phyloP scores from a whole-genome alignment of 83 land plant species.

The Isoetes engelmannii region DNA sequence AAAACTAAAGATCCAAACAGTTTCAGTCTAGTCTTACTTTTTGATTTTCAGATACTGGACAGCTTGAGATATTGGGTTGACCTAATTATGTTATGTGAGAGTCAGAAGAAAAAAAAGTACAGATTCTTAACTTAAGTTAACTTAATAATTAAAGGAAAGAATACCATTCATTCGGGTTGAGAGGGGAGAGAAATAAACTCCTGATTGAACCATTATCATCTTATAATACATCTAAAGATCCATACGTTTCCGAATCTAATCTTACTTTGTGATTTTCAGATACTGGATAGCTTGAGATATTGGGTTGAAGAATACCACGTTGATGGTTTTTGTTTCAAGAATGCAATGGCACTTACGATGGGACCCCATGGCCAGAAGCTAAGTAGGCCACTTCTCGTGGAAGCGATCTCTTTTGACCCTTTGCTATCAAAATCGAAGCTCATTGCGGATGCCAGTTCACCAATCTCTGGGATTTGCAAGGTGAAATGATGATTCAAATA shows the following conservation, averaged over 20 bases:
- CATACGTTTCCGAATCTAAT: too few relatives aligned
- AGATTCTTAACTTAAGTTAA: too few relatives aligned
- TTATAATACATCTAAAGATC: too few relatives aligned
- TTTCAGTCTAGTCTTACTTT: too few relatives aligned
- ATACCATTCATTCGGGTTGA: too few relatives aligned
- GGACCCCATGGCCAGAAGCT: constrained; percentile 56
- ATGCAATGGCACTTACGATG: constrained; percentile 48
- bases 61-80: constrained; percentile 77
- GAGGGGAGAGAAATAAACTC: too few relatives aligned
- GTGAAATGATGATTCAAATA: constrained; percentile 18
- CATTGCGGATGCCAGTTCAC: constrained; percentile 70
- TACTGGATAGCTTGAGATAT: constrained; percentile 77
- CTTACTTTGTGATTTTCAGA: constrained; percentile 21
- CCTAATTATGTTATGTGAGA: too few relatives aligned
- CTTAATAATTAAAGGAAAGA: too few relatives aligned
- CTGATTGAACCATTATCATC: too few relatives aligned
- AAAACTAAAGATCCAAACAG: too few relatives aligned
- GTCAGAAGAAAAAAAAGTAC: too few relatives aligned
- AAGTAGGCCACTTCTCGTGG: constrained; percentile 57
- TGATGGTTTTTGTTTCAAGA: constrained; percentile 81
- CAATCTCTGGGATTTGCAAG: constrained; percentile 32
- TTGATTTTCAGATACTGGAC: constrained; percentile 51
- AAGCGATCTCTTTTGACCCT: constrained; percentile 88
- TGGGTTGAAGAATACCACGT: constrained; percentile 86
- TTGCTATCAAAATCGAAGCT: constrained; percentile 65